Conservation (phyloP, 139 green algal species). For the Monoraphidium neglectum region DNA sequence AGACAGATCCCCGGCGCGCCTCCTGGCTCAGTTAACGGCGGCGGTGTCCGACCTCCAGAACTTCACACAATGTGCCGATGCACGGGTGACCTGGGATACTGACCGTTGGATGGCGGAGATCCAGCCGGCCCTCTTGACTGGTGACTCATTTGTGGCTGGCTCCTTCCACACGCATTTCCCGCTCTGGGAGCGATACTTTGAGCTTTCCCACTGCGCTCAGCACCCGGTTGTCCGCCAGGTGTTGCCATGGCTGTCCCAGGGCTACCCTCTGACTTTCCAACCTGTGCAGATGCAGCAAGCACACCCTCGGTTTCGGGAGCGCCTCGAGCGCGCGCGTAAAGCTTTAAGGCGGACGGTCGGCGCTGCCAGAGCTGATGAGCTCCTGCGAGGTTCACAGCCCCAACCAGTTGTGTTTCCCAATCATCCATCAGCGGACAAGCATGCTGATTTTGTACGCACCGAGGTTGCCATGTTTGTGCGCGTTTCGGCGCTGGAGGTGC, state of each 20-base stretch:
- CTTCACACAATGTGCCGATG: too few species aligned
- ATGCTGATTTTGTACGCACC: slow-evolving; percentile 7
- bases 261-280: not conserved
- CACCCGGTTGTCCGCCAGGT: not conserved
- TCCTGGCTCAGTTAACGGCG: too few species aligned
- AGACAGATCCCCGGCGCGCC: too few species aligned
- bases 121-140: not conserved
- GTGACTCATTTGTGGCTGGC: slow-evolving; percentile 7
- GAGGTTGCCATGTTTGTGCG: slow-evolving; percentile 8
- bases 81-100: too few species aligned
- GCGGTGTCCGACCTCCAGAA: too few species aligned
- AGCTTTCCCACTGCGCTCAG: not conserved
- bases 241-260: not conserved
- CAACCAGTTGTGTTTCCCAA: slow-evolving; percentile 18
- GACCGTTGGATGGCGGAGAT: not conserved
- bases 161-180: not conserved
- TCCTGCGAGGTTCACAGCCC: not conserved
- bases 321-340: not conserved
- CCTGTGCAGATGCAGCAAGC: not conserved
- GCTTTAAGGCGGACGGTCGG: not conserved
- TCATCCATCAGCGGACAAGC: slow-evolving; percentile 1
- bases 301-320: not conserved
- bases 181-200: not conserved
- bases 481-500: not conserved
- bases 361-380: not conserved